These are phyloP conservation scores for Cardiospermum halicacabum DNA, from an alignment of 345 rosid genomes.

Conservation along the genomic window DNA sequence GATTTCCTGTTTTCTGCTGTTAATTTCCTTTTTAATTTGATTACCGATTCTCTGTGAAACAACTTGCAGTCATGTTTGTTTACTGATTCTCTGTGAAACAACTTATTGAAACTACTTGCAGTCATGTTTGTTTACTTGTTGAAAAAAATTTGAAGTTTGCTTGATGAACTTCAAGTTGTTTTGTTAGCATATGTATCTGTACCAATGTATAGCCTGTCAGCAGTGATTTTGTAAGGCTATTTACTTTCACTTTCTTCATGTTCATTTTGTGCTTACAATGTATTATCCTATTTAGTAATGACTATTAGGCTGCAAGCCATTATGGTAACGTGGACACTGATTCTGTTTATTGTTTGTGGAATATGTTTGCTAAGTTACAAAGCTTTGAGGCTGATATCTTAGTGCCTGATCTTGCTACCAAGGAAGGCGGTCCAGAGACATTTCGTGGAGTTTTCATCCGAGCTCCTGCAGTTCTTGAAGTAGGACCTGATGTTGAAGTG, in stretches of 20 bases:
- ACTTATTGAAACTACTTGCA: no score
- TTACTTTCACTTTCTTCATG: background rate
- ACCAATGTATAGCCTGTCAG: background rate
- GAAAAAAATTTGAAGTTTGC: no score
- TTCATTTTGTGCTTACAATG: background rate
- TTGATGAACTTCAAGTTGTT: background rate
- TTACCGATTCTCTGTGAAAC: no score
- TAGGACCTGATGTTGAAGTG: constrained; percentile 80
- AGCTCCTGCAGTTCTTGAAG: constrained; percentile 88
- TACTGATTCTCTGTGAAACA: no score
- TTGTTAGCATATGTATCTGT: background rate
- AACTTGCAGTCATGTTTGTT: no score
- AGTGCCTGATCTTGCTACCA: constrained; percentile 63
- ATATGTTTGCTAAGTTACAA: constrained; percentile 53
- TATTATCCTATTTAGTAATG: background rate
- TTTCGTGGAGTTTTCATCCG: constrained; percentile 91
- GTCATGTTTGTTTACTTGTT: no score
- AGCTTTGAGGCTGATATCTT: constrained; percentile 88
- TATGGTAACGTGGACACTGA: background rate
- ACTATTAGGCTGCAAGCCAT: background rate
- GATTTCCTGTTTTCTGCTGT: background rate
- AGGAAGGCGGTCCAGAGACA: constrained; percentile 86
- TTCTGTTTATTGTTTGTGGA: background rate
- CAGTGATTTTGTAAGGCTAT: background rate
- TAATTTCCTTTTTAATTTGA: background rate